phyloP scores from a whole-genome alignment of 345 rosid genomes.

The Reutealis trisperma region DNA sequence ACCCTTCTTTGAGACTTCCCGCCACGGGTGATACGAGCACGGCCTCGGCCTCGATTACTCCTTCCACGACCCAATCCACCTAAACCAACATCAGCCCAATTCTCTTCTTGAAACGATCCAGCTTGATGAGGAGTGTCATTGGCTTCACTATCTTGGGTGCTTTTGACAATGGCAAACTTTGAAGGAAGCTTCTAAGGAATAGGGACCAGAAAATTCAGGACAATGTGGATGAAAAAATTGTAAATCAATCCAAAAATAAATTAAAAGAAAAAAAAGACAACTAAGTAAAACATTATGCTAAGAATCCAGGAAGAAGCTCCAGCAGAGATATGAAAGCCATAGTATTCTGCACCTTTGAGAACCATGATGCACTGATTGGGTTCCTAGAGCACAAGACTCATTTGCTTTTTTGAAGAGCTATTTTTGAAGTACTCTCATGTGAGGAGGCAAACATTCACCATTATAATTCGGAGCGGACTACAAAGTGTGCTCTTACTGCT shows the following conservation, averaged over 20 bases:
- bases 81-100: conserved; percentile 40
- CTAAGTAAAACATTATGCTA: background rate
- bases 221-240: background rate
- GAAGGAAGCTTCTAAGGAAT: conserved; percentile 41
- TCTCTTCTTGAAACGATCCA: conserved; percentile 49
- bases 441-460: background rate
- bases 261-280: background rate
- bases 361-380: background rate
- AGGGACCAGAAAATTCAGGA: background rate
- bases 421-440: background rate
- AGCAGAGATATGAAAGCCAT: background rate
- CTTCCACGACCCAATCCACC: conserved; percentile 44
- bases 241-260: background rate
- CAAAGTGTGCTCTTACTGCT: too few relatives aligned
- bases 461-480: too few relatives aligned
- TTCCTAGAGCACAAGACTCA: background rate
- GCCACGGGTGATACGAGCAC: conserved; percentile 39
- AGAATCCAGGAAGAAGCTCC: background rate
- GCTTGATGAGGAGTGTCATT: conserved; percentile 32
- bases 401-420: too few relatives aligned
- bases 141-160: conserved; percentile 31
- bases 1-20: conserved; percentile 45
- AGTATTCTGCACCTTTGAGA: too few relatives aligned
- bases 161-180: conserved; percentile 39
- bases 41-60: conserved; percentile 48